Percentiles rank a stretch among this genome's conserved stretches.
Conservation (phyloP, 164 flowering plant genomes). For the Dillenia turbinata region DNA sequence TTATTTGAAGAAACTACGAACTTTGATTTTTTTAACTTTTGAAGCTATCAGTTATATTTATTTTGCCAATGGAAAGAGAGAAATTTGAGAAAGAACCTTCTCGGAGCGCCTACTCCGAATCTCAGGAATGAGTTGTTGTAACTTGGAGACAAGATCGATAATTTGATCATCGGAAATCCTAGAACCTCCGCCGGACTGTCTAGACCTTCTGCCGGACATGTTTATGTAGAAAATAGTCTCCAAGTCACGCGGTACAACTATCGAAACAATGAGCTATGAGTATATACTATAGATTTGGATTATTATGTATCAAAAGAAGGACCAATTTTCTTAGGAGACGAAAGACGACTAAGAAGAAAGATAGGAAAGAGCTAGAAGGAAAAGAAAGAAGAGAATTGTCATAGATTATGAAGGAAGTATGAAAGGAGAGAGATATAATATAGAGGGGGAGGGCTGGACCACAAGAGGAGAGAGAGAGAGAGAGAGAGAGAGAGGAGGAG, state of each 20-base stretch:
- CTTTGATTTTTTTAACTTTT: neutral
- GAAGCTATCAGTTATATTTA: too few species aligned
- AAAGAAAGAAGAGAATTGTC: slow-evolving; percentile 1
- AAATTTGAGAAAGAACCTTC: slow-evolving; percentile 25
- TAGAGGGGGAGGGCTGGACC: neutral
- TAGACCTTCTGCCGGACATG: slow-evolving; percentile 60
- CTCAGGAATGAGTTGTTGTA: slow-evolving; percentile 60
- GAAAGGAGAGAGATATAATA: neutral
- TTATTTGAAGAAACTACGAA: neutral
- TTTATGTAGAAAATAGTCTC: neutral
- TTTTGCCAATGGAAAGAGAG: neutral
- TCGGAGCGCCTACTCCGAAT: slow-evolving; percentile 39
- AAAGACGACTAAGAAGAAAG: slow-evolving; percentile 4
- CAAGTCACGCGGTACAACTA: neutral
- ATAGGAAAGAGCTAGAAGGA: neutral
- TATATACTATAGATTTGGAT: neutral
- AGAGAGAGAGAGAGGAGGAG: slow-evolving; percentile 12
- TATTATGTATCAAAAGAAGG: neutral
- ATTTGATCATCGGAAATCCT: slow-evolving; percentile 58
- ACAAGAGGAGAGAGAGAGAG: neutral
- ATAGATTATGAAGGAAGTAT: neutral
- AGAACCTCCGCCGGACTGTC: slow-evolving; percentile 28
- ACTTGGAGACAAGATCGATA: slow-evolving; percentile 48
- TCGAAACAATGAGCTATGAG: neutral
- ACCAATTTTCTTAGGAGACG: slow-evolving; percentile 2